Base-by-base conservation (phyloP, 495 filamentous ascomycete genomes). In the Penicillium egyptiacum region DNA sequence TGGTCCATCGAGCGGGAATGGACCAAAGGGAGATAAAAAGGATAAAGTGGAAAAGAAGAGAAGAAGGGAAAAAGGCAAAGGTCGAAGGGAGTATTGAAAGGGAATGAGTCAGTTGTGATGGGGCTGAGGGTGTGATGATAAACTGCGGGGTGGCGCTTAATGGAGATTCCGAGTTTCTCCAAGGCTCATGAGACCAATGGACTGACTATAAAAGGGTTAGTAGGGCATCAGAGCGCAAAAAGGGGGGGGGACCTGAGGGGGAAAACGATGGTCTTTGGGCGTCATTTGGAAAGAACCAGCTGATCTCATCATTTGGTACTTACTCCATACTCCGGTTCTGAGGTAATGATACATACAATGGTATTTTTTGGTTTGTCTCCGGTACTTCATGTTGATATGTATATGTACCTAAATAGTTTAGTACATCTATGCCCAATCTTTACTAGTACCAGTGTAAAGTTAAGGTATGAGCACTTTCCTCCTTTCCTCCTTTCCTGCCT, bases 61-160 rank as follows among this genome's bases (percentile, higher is more conserved):
- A 1, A 30, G 12, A 16, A 46, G 14, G 17, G 30, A 41, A 42
- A 16, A 23, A n/a, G 48, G 8, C n/a, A 14, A 44, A 37, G 22
- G 12, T 20, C n/a, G 25, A 11, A 23, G 50, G 40, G 30, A 43
- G 17, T 11, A 30, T 45, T 37, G 44, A 48, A 28, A 26, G 23
- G 5, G 16, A 41, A 49, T 31, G 44, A 53, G 52, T 50, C 46
- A 41, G 44, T 46, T 25, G 16, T 25, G 31, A 41, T 53, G 56
- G 35, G 41, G 55, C 43, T 46, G 43, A 46, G 43, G 43, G 30
- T 33, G 43, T 46, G 50, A 25, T 23, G 31, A 56, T 39, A 40
- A 46, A 59, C 50, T 64, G 58, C 58, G 58, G 58, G 58, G 61
- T 54, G 55, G 50, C 50, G 54, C 56, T 41, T 49, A 48, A 52